Evolutionary conservation across 164 flowering plant species (phyloP), one percentile per base, ranked within the genome.

Genomic region (Tinospora cordifolia): DNA sequence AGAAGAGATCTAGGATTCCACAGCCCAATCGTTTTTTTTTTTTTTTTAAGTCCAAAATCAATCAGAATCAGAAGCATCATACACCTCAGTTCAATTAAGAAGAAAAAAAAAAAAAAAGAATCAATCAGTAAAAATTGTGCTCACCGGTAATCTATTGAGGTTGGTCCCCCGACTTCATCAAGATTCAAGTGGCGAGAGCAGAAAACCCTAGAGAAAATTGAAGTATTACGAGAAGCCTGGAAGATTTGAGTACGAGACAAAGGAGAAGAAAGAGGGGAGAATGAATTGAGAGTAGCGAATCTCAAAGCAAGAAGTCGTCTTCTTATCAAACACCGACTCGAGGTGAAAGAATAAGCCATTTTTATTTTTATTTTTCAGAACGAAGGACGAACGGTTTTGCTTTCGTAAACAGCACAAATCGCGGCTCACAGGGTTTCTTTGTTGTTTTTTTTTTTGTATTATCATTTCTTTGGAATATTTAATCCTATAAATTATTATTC

Each of bases 1-100:
- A 93, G 72, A 41, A 88, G 44, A 71, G 94, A 86, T 69, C 97
- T 91, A 84, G 62, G 69, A 34, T 25, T 65, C 62, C 25, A 69
- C 34, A 62, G 14, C 40, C 8, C 8, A 58, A 58, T 11, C 36
- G 4, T 62, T 60, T n/a, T n/a, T n/a, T n/a, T n/a, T n/a, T n/a
- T n/a, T n/a, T n/a, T n/a, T n/a, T n/a, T n/a, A n/a, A n/a, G n/a
- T n/a, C n/a, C 22, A 10, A 58, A 58, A 58, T 58, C 25, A 8
- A n/a, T 58, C 62, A 22, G 4, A 15, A 51, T 51, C 59, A 51
- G 22, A 51, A 51, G 30, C 6, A 59, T 4, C 57, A 17, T 38
- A 62, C 19, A 41, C 51, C 30, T n/a, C 26, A 8, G 19, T 27
- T 68, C 19, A 51, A 49, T 25, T 15, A 26, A 59, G 24, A 26